phyloP scores from a whole-genome alignment of 495 filamentous ascomycete species.

The Hypomontagnella monticulosa region DNA sequence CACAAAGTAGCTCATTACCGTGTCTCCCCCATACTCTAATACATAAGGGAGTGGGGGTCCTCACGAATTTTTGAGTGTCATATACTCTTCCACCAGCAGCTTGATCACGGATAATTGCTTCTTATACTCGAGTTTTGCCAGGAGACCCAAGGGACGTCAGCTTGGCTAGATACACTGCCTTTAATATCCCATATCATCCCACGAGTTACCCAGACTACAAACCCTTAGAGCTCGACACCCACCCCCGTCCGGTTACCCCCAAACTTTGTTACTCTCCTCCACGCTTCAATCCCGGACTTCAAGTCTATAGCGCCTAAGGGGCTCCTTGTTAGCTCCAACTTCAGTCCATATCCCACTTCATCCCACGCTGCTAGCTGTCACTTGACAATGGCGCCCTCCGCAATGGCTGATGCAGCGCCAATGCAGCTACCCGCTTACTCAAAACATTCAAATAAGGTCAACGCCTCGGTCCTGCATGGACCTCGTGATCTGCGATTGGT shows the following conservation, averaged over 20 bases:
- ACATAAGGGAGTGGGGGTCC: slow-evolving; percentile 41
- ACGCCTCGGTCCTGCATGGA: slow-evolving; percentile 62
- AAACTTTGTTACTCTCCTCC: slow-evolving; percentile 22
- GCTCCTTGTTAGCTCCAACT: slow-evolving; percentile 7
- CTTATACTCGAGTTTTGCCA: slow-evolving; percentile 22
- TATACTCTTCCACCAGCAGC: slow-evolving; percentile 18
- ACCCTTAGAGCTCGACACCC: slow-evolving; percentile 13
- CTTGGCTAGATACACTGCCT: slow-evolving; percentile 19
- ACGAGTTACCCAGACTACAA: slow-evolving; percentile 7
- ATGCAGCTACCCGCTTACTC: slow-evolving; percentile 56
- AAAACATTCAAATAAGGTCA: slow-evolving; percentile 53
- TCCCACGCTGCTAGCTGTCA: slow-evolving; percentile 39
- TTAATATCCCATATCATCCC: slow-evolving; percentile 28
- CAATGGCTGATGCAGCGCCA: slow-evolving; percentile 52
- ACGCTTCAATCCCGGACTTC: slow-evolving; percentile 17
- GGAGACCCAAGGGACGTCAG: slow-evolving; percentile 16
- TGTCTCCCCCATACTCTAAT: slow-evolving; percentile 23
- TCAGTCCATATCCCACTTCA: slow-evolving; percentile 33
- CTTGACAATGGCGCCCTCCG: slow-evolving; percentile 57
- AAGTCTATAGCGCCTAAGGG: slow-evolving; percentile 13
- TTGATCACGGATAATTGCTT: slow-evolving; percentile 22
- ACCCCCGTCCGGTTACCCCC: slow-evolving; percentile 28
- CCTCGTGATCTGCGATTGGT: slow-evolving; percentile 62
- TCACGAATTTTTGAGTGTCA: slow-evolving; percentile 7
- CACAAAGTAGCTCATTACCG: slow-evolving; percentile 20